These are phyloP conservation scores for Closterium sp. DNA, from an alignment of 139 green algal species.

Conservation along the genomic window DNA sequence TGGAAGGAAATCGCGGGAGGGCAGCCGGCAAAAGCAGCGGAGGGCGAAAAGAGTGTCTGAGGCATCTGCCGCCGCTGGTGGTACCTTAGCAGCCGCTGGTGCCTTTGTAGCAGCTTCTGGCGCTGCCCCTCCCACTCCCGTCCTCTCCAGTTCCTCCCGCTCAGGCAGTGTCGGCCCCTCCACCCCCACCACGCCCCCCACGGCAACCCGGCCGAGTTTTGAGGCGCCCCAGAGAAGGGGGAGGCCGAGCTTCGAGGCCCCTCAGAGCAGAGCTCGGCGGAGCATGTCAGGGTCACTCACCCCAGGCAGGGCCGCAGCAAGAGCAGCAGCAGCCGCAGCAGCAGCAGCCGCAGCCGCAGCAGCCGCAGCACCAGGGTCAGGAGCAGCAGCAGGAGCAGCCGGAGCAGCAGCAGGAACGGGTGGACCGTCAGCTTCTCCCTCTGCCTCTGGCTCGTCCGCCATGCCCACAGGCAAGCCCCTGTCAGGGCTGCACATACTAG, in stretches of 20 bases:
- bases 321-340: not conserved
- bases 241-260: not conserved
- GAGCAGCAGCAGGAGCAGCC: not conserved
- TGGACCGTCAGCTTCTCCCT: too few relatives aligned
- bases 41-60: not conserved
- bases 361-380: not conserved
- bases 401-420: not conserved
- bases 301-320: not conserved
- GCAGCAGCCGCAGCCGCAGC: not conserved
- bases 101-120: not conserved
- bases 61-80: not conserved
- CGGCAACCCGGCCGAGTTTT: not conserved
- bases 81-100: not conserved
- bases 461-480: not conserved
- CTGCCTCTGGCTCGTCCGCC: too few relatives aligned
- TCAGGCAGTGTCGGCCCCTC: not conserved
- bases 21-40: not conserved
- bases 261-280: not conserved
- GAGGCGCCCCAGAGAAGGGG: not conserved
- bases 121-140: not conserved
- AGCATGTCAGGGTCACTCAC: not conserved
- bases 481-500: constrained; percentile 26
- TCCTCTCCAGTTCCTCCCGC: not conserved
- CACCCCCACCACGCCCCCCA: not conserved
- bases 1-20: not conserved